Evolutionary conservation across 495 filamentous ascomycete genomes (phyloP).

Genomic region (Aspergillus hancockii): DNA sequence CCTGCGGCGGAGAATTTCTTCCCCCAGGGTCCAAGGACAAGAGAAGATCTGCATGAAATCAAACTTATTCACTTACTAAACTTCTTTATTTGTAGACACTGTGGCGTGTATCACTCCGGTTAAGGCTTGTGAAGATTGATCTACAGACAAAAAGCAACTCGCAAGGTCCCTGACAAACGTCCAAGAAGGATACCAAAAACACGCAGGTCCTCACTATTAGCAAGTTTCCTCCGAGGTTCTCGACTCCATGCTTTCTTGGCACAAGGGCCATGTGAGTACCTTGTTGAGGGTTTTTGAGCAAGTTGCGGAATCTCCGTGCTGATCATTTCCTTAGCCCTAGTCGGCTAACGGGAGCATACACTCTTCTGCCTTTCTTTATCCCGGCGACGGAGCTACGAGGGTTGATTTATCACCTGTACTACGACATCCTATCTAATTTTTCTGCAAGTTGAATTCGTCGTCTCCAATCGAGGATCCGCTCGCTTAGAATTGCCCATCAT

Average conservation of each 20-base stretch:
- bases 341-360: background rate
- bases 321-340: conserved; percentile 17
- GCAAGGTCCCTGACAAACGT: conserved; percentile 13
- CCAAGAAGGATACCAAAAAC: background rate
- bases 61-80: background rate
- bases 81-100: background rate
- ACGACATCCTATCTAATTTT: background rate
- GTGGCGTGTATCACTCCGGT: background rate
- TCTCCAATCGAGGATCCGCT: background rate
- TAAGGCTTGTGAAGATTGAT: conserved; percentile 3
- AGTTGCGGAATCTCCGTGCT: conserved; percentile 14
- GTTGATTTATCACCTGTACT: background rate
- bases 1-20: background rate
- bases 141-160: conserved; percentile 7
- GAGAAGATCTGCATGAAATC: background rate
- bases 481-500: conserved; percentile 3
- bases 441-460: background rate
- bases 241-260: background rate
- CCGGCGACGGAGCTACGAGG: background rate
- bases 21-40: conserved; percentile 1
- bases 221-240: background rate
- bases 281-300: conserved; percentile 43
- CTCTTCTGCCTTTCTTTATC: background rate
- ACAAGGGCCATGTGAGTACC: conserved; percentile 22
- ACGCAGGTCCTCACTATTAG: conserved; percentile 12